A percentile compares a stretch with the other conserved stretches of the same genome.
Evolutionary conservation across 805 yeast species (phyloP).

Genomic region (Clavispora phyllophila): DNA sequence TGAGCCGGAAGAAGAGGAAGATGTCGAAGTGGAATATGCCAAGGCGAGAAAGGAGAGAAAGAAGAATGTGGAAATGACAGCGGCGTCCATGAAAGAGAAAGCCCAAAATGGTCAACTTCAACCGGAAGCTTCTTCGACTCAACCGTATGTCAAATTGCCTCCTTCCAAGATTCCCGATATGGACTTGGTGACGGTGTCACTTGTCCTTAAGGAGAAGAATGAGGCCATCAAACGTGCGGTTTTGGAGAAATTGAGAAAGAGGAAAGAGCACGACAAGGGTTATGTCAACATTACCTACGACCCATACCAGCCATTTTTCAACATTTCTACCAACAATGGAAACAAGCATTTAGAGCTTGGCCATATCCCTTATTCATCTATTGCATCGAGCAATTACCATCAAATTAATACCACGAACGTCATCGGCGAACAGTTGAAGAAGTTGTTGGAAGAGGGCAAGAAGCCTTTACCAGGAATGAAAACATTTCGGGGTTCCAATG

Average conservation of each 20-base stretch:
- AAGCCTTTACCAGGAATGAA: constrained; percentile 40
- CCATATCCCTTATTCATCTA: constrained; percentile 77
- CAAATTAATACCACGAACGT: constrained; percentile 60
- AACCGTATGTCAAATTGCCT: constrained; percentile 82
- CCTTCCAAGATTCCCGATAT: constrained; percentile 91
- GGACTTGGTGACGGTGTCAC: constrained; percentile 78
- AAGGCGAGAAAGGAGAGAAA: constrained; percentile 13
- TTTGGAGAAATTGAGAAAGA: constrained; percentile 69
- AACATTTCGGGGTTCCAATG: constrained; percentile 46
- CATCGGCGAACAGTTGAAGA: constrained; percentile 36
- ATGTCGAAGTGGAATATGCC: constrained; percentile 2
- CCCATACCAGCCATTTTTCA: constrained; percentile 75
- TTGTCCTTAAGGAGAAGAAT: constrained; percentile 68
- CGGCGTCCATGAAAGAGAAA: constrained; percentile 13
- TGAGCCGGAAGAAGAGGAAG: constrained; percentile 31
- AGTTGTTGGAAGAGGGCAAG: constrained; percentile 41
- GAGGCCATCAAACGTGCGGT: constrained; percentile 79
- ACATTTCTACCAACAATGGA: constrained; percentile 52
- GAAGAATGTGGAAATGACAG: constrained; percentile 12
- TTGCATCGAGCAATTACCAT: constrained; percentile 59
- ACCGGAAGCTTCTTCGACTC: constrained; percentile 36
- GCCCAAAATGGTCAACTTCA: constrained; percentile 9
- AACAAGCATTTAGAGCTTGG: constrained; percentile 42
- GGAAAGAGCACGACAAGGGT: constrained; percentile 65
- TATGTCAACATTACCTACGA: constrained; percentile 86